phyloP scores from a whole-genome alignment of 805 yeast species.

The Saccharomycopsis synnaedendra region DNA sequence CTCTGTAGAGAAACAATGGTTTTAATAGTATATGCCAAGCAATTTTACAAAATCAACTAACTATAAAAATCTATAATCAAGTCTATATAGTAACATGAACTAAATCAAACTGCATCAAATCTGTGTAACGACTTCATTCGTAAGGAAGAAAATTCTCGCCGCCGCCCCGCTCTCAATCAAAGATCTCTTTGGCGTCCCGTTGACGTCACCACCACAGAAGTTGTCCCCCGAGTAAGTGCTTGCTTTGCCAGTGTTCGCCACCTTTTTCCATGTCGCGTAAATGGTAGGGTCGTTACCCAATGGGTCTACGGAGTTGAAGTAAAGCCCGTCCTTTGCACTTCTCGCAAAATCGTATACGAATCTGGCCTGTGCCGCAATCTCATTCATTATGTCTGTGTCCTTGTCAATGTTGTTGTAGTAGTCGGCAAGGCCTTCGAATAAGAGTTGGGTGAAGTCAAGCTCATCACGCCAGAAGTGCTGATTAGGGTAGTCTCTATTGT shows the following conservation, averaged over 20 bases:
- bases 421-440: conserved; percentile 60
- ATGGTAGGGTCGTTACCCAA: conserved; percentile 38
- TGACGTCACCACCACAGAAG: conserved; percentile 26
- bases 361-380: conserved; percentile 36
- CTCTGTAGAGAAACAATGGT: too few relatives aligned
- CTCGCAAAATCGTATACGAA: conserved; percentile 38
- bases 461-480: conserved; percentile 52
- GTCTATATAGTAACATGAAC: neutral
- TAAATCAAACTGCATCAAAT: neutral
- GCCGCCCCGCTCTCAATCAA: conserved; percentile 58
- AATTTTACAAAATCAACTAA: too few relatives aligned
- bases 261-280: conserved; percentile 37
- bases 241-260: conserved; percentile 44
- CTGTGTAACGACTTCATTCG: neutral
- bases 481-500: conserved; percentile 46
- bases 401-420: conserved; percentile 29
- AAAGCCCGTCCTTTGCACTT: conserved; percentile 36
- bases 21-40: too few relatives aligned
- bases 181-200: conserved; percentile 33
- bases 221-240: conserved; percentile 42
- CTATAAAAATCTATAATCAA: too few relatives aligned
- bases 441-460: conserved; percentile 50
- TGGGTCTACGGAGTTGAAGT: conserved; percentile 50
- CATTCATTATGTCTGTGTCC: conserved; percentile 30
- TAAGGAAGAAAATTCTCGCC: conserved; percentile 45